Evolutionary conservation across 768 basidiomycete genomes (phyloP).

Genomic region (Mycena rosella): DNA sequence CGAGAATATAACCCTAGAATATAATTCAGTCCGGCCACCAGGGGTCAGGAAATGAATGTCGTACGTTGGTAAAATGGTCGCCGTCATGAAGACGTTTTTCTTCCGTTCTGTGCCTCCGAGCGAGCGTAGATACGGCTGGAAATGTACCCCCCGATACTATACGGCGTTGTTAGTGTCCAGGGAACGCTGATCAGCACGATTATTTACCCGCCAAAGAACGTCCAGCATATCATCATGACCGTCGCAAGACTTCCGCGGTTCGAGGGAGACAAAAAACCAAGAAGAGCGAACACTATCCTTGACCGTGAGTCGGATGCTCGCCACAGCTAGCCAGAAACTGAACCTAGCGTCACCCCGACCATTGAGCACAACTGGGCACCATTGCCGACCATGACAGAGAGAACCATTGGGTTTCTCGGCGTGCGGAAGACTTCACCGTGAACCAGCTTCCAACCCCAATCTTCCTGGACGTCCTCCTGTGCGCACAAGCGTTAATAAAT

Average conservation of each 20-base stretch:
- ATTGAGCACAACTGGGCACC: constrained; percentile 89
- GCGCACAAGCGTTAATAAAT: constrained; percentile 1
- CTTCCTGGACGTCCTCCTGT: constrained; percentile 96
- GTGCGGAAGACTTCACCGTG: constrained; percentile 96
- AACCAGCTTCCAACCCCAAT: constrained; percentile 98
- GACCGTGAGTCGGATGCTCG: neutral
- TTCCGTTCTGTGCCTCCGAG: constrained; percentile 83
- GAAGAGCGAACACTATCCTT: constrained; percentile 57
- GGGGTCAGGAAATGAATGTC: constrained; percentile 43
- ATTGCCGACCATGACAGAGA: constrained; percentile 92
- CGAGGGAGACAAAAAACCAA: constrained; percentile 96
- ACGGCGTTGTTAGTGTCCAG: constrained; percentile 23
- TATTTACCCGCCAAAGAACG: constrained; percentile 86
- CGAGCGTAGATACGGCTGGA: constrained; percentile 85
- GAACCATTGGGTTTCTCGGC: constrained; percentile 79
- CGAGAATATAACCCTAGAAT: constrained; percentile 79
- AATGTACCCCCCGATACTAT: constrained; percentile 88
- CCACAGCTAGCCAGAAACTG: constrained; percentile 19
- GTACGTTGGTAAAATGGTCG: constrained; percentile 89
- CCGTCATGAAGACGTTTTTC: constrained; percentile 89
- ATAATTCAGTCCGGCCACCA: constrained; percentile 1
- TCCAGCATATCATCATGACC: constrained; percentile 95
- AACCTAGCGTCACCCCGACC: constrained; percentile 89
- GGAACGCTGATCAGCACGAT: neutral
- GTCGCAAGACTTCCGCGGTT: constrained; percentile 96